Evolutionary conservation across 371 early-diverging fungal genomes (phyloP).

Genomic region (Mucor sp.): DNA sequence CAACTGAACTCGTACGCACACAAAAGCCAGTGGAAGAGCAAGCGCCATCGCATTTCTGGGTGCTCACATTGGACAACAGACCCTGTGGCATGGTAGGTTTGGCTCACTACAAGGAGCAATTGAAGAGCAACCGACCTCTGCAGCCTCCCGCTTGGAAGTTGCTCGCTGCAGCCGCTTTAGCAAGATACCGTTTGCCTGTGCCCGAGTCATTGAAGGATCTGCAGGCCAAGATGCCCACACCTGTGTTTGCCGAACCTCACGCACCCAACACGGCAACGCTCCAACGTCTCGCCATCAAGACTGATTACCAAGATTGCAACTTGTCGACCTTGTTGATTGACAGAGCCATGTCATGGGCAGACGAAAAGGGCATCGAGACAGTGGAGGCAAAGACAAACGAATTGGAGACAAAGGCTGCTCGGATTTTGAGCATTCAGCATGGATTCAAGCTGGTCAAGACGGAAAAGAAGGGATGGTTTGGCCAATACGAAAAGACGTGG

Average conservation of each 20-base stretch:
- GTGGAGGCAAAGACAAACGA: conserved; percentile 45
- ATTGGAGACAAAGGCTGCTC: conserved; percentile 33
- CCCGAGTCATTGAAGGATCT: conserved; percentile 19
- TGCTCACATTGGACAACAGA: conserved; percentile 36
- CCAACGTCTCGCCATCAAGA: conserved; percentile 32
- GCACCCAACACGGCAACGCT: conserved; percentile 36
- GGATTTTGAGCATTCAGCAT: conserved; percentile 34
- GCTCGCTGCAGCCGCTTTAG: conserved; percentile 12
- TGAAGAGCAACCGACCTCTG: conserved; percentile 22
- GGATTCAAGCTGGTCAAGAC: conserved; percentile 40
- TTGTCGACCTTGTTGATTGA: conserved; percentile 43
- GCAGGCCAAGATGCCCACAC: conserved; percentile 11
- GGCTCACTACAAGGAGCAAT: conserved; percentile 24
- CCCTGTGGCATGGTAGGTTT: conserved; percentile 46
- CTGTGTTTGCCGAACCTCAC: conserved; percentile 32
- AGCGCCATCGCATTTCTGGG: conserved; percentile 52
- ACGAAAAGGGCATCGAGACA: conserved; percentile 36
- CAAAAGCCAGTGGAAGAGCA: conserved; percentile 33
- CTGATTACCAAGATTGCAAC: conserved; percentile 42
- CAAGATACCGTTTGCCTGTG: conserved; percentile 22
- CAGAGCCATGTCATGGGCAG: conserved; percentile 42
- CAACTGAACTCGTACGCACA: conserved; percentile 30
- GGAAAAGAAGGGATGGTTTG: conserved; percentile 42
- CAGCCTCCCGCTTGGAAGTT: conserved; percentile 31
- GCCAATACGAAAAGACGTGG: conserved; percentile 35